Evolutionary conservation across 2,329 filamentous ascomycete genomes (phyloP).

Genomic region (Fusarium falciforme): DNA sequence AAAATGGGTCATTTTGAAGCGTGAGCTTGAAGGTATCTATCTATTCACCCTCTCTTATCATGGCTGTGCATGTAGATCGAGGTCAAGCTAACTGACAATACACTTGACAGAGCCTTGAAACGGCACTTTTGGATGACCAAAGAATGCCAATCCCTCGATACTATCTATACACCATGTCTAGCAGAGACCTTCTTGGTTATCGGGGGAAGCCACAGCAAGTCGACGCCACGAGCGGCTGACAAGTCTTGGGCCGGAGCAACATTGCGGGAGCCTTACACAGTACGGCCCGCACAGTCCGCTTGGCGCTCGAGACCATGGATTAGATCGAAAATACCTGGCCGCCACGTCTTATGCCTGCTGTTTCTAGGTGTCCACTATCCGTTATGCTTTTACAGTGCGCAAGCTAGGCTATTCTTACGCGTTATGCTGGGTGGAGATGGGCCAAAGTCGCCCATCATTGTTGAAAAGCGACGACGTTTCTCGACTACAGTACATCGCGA

Average conservation of each 20-base stretch:
- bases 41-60: neutral
- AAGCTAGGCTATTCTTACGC: conserved; percentile 30
- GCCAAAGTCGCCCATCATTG: conserved; percentile 12
- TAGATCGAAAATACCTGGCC: conserved; percentile 27
- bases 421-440: conserved; percentile 45
- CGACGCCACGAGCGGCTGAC: neutral
- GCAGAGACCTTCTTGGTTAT: neutral
- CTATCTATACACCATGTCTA: neutral
- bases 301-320: neutral
- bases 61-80: neutral
- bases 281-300: conserved; percentile 12
- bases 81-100: neutral
- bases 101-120: neutral
- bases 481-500: neutral
- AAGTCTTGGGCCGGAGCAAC: conserved; percentile 18
- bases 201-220: neutral
- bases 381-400: conserved; percentile 46
- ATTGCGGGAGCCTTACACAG: conserved; percentile 26
- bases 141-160: neutral
- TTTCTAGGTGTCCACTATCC: conserved; percentile 39
- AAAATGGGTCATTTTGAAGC: neutral
- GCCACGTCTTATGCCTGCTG: rapidly evolving
- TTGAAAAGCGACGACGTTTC: conserved; percentile 27
- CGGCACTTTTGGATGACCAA: neutral
- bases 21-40: neutral